Conservation (phyloP, 768 basidiomycete species). For the Phanerochaete sordida region DNA sequence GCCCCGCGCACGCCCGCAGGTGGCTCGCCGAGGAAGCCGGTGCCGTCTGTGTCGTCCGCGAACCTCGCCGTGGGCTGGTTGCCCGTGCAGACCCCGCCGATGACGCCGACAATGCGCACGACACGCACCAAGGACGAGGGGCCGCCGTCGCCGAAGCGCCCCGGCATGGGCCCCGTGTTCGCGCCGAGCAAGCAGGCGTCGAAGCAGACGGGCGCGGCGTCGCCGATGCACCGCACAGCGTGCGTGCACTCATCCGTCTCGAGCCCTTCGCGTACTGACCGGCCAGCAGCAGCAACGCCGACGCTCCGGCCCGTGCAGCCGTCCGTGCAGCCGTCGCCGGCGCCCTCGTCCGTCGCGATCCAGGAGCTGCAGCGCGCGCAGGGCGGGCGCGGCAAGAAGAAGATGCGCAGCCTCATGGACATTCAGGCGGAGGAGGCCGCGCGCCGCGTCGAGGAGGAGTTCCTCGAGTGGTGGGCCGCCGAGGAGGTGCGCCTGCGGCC, state of each 20-base stretch:
- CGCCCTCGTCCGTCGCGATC: constrained; percentile 72
- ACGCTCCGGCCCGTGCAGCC: constrained; percentile 50
- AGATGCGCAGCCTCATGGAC: constrained; percentile 65
- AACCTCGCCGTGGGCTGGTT: neutral
- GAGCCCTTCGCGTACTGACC: too few species aligned
- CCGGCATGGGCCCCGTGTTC: constrained; percentile 61
- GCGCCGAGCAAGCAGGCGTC: constrained; percentile 51
- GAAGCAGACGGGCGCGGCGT: constrained; percentile 23
- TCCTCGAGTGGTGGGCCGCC: constrained; percentile 84
- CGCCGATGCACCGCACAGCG: constrained; percentile 43
- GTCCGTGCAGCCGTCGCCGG: constrained; percentile 28
- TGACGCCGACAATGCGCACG: constrained; percentile 23
- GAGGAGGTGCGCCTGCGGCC: constrained; percentile 81
- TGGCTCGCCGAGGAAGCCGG: constrained; percentile 7
- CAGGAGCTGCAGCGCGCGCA: constrained; percentile 82
- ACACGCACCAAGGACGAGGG: constrained; percentile 11
- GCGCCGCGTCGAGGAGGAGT: constrained; percentile 68
- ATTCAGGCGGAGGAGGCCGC: constrained; percentile 85
- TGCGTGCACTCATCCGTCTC: constrained; percentile 39
- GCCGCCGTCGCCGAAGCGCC: constrained; percentile 20
- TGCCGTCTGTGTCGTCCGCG: neutral
- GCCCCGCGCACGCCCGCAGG: neutral
- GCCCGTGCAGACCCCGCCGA: constrained; percentile 12
- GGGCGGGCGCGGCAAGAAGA: constrained; percentile 28
- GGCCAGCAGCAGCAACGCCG: constrained; percentile 24